Evolutionary conservation across 352 stramenopile species (phyloP), one percentile per base, ranked within the genome.

Genomic region (Globisporangium solare): DNA sequence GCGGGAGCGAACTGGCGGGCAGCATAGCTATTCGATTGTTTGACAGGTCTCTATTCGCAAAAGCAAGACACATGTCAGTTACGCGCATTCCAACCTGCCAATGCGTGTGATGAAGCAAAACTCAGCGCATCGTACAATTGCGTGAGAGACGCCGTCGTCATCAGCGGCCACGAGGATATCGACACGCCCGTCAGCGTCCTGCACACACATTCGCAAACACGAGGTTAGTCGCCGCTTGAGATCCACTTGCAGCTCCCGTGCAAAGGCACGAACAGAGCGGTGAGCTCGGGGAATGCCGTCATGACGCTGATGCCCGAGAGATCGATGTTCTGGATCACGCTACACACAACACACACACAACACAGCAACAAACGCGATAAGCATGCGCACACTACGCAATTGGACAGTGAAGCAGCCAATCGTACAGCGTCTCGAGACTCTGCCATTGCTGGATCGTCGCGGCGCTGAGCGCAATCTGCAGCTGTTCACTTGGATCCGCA

Each of bases 341-440:
- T 63, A 17, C 14, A 1, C 27, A 17, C 6, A 31, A 41, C 31
- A 27, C n/a, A n/a, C n/a, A n/a, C n/a, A n/a, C n/a, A n/a, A n/a
- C n/a, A 46, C 7, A 42, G 10, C 35, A 41, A 15, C 31, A 46
- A 14, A 15, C 20, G 14, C 27, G 37, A 2, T 18, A 20, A 14
- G 27, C 27, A 35, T 35, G 27, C 4, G 12, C 14, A 47, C 13
- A 22, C 6, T 31, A 18, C 14, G 14, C 24, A 15, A 22, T 24
- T 37, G 2, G 8, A 6, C 8, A 21, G 1, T 40, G 13, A 13
- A 31, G 51, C 20, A n/a, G 22, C 32, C 47, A 14, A 61, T n/a
- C 57, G 22, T 37, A 63, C 57, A 63, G 50, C 35, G 50, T 45
- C 32, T 63, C 57, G 50, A 63, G 31, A 22, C n/a, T 27, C 20